Base-by-base conservation (phyloP, 257 asterid genomes). In the Solanum corneliomulleri region DNA sequence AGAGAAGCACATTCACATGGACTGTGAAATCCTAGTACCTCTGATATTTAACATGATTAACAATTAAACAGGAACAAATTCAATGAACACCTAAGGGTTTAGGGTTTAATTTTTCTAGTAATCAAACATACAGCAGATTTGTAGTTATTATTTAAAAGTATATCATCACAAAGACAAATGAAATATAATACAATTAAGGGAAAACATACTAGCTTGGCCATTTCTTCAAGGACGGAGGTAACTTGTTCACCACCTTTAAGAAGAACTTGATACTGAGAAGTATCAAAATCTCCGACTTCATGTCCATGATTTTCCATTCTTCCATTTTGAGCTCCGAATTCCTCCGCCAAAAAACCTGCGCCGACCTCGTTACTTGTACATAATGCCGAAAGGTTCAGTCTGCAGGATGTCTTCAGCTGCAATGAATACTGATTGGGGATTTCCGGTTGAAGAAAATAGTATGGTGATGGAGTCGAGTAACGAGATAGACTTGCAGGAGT, bases 161-260 rank as follows among this genome's bases (percentile, higher is more conserved):
- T 13, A 15, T 2, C n/a, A 42, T 35, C 60, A 27, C 39, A n/a
- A 44, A 8, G 39, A 27, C 13, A 80, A 45, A 45, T 18, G 5
- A 27, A 80, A 80, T 9, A 80, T 25, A 8, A 25, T 27, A 77
- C n/a, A 78, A 45, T 15, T 27, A 78, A 78, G 62, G 25, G 15
- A 39, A 10, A 58, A 90, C 98, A 90, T 90, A 97, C 98, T 84
- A 97, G 95, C 89, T 91, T 93, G 90, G 90, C 93, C 98, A 97
- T 97, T 91, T 97, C 98, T 91, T 95, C 95, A 47, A 97, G 97
- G 89, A 97, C 98, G 86, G 98, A 97, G 76, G 95, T 90, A 88
- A 97, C 99, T 91, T 95, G 99, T 88, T 97, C 97, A 39, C 98
- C 98, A 12, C 98, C 98, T 87, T 82, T 91, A 80, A 97, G 95